Base-by-base conservation (phyloP, 805 yeast species). In the Schizosaccharomyces lindneri region DNA sequence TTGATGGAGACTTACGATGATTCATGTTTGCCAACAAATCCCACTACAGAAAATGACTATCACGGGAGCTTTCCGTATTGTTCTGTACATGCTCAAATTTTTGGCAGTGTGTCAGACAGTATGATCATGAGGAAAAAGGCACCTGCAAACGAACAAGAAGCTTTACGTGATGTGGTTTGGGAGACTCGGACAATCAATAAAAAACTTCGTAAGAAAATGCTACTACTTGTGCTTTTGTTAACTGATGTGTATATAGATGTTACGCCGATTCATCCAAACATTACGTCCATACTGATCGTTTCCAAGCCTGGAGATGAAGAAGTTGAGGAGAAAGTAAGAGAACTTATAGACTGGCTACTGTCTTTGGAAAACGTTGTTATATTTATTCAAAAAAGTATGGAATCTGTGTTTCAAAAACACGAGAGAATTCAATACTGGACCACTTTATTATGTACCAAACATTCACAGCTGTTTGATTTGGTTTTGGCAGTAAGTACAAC, bases 381-480 rank as follows among this genome's bases (percentile, higher is more conserved):
- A 24, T 51, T 24, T 51, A 29, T 51, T 17, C 57, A 51, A 15
- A 21, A 51, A 24, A 51, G 36, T 9, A 21, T 51, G 57, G 36
- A 51, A 29, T 21, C 31, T 29, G 1, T 51, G 19, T 51, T 51
- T 17, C 13, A 19, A 51, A 29, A 51, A n/a, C 31, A 21, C 27
- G 57, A 51, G 21, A 21, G 32, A 17, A 24, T 51, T 21, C 57
- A 51, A 17, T 51, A 51, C 21, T 89, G 97, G 96, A 78, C 78
- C 61, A 78, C 81, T 60, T 76, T 76, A 24, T 73, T 83, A 95
- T 90, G 59, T 74, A 90, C 9, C 84, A 84, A 67, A 90, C 93
- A 0, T 87, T 95, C 1, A 83, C 65, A 66, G 63, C 66, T n/a
- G 57, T 79, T 82, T 65, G 97, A 90, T 70, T 74, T 89, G 64